Base-by-base conservation (phyloP, 208 protist species). In the Tritrichomonas musculus region DNA sequence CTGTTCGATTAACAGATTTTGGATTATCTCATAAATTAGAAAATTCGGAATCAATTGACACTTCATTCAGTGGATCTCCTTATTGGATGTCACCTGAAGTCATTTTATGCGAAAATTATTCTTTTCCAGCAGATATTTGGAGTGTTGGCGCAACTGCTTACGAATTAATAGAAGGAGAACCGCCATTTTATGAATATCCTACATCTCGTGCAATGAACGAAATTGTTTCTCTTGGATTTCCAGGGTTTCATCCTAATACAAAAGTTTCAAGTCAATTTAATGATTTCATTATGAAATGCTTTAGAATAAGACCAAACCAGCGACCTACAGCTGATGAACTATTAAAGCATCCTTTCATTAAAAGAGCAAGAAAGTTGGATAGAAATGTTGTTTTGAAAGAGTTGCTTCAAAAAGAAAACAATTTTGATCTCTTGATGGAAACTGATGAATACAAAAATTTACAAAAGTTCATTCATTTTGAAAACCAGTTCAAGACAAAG, bases 51-150 rank as follows among this genome's bases (percentile, higher is more conserved):
- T 2, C 33, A 1, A 4, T 22, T 22, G 22, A 47, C 4, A 80
- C 47, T 0, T 57, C 64, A 82, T 47, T 92, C 39, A 55, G 22
- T 53, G 94, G 94, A 33, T 93, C 92, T 50, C 94, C 94, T 25
- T 93, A 94, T 47, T 95, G 93, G 93, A 95, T 95, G 94, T 80
- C 93, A 13, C 94, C 94, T 39, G 93, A 95, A 73, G 39, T 95
- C 25, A 94, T 95, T 4, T 33, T 41, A 4, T 4, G 57, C 14
- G 77, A 88, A 30, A 11, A 64, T 9, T 94, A 95, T 25, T 30
- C 30, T 33, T 53, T 41, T n/a, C 47, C 64, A 55, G 93, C 94
- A 27, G 94, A 95, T 66, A 93, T 95, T n/a, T 95, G 94, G 94
- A 72, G 36, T 33, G n/a, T 95, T 50, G 94, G 94, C 4, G 80